Evolutionary conservation across 2,329 filamentous ascomycete genomes (phyloP), one percentile per base, ranked within the genome.

Genomic region (Calonectria crousiana): DNA sequence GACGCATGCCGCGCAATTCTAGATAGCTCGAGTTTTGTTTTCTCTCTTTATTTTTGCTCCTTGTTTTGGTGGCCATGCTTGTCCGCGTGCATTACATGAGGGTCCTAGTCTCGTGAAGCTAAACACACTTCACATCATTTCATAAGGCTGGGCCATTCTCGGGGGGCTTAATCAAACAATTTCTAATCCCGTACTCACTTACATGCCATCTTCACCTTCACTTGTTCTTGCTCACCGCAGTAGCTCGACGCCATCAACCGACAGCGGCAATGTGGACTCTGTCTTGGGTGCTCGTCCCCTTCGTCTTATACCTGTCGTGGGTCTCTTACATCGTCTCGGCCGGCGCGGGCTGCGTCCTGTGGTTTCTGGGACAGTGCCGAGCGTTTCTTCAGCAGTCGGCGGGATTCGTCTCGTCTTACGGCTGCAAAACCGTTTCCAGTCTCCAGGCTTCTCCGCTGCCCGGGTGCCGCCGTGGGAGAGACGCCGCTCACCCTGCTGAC

Each of bases 31-130:
- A 41, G 23, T 6, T 51, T 51, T 51, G 36, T 47, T 62, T 69
- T 26, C 38, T 47, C 9, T 47, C 44, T 47, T 11, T 47, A 11
- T 47, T 23, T 20, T 47, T 47, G 9, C 11, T 47, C 5, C n/a
- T 23, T 47, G 41, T 23, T 47, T 49, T 26, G 14, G 16, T 16
- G 23, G n/a, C 28, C 60, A 34, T 65, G 34, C 60, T 28, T 52
- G 20, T 30, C 49, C 47, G 56, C 34, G 26, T 70, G 68, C 68
- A 53, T 64, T 53, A 70, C 51, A 64, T 69, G 44, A 64, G 41
- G 56, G 56, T 52, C 14, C 36, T 52, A 64, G 32, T 58, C 44
- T 49, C 23, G 16, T 51, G 51, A 58, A 47, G 51, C 51, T 41
- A 36, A 68, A 49, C 34, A 52, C 30, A n/a, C n/a, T 47, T 30